Evolutionary conservation across 164 flowering plant genomes (phyloP), one percentile per base, ranked within the genome.

Genomic region (Tetracentron sinense): DNA sequence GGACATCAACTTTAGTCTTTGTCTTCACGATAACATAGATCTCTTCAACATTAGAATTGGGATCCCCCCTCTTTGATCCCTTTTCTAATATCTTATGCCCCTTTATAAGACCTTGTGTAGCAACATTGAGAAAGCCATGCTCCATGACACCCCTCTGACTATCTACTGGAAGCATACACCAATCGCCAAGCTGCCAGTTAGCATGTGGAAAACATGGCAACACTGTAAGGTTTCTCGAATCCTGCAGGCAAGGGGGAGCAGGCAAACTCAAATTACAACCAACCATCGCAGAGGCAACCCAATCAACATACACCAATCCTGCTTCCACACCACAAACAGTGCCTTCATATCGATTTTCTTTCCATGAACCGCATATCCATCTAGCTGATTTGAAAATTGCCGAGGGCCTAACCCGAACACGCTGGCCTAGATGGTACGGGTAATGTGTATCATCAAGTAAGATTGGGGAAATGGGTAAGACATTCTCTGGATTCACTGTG

Each of bases 111-210:
- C n/a, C 70, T 64, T n/a, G 47, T 21, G 68, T 22, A 49, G 75
- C 25, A 33, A 54, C 49, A 57, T 44, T 56, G 4, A 47, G 46
- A 57, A 54, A 52, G 30, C n/a, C 31, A 22, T 72, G 72, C 53
- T 73, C 72, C 52, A 44, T 51, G 19, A 23, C 55, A 56, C 48
- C 54, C 38, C 53, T 28, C 17, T 31, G 53, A 57, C 72, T 72
- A 56, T 72, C 38, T 55, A 42, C 20, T n/a, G 85, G 79, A 63
- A 82, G 78, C n/a, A 80, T 63, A 63, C 99, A 91, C 90, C 90
- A 91, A 70, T 94, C 99, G 56, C 96, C 97, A 52, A 85, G 85
- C 69, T 88, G 89, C 97, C 97, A 94, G 59, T 74, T 81, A 53
- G 85, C 87, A 77, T 88, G 85, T 25, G 87, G 29, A 70, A 84